phyloP scores from a whole-genome alignment of 1,284 basidiomycete genomes.

The Anthracocystis panici-leucophaei region DNA sequence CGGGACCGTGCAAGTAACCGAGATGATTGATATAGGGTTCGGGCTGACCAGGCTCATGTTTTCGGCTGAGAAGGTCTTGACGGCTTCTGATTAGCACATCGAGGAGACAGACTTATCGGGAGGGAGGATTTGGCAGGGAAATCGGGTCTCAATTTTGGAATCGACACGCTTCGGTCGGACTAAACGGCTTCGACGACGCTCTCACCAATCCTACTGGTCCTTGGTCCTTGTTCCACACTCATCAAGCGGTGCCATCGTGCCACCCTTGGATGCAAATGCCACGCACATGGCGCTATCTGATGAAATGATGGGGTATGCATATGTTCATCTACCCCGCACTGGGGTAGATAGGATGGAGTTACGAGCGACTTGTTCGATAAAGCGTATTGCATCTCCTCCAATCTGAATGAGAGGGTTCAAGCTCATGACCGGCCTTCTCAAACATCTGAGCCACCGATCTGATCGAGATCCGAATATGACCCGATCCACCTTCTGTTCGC shows the following conservation, averaged over 20 bases:
- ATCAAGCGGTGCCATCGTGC: not conserved
- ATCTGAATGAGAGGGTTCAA: too few relatives aligned
- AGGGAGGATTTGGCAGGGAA: not conserved
- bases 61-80: conserved; percentile 27
- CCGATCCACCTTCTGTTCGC: not conserved
- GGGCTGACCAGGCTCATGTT: not conserved
- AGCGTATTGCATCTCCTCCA: too few relatives aligned
- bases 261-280: conserved; percentile 4
- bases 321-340: conserved; percentile 15
- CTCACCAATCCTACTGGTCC: conserved; percentile 4
- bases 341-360: conserved; percentile 10
- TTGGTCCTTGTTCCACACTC: not conserved
- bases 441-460: not conserved
- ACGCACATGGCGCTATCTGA: conserved; percentile 12
- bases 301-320: not conserved
- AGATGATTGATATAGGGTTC: not conserved
- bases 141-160: not conserved
- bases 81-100: conserved; percentile 6
- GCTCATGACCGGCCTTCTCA: too few relatives aligned
- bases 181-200: conserved; percentile 19
- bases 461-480: not conserved
- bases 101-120: not conserved
- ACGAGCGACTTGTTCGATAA: too few relatives aligned
- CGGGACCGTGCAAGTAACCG: not conserved
- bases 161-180: conserved; percentile 8